Percentiles rank a stretch among this genome's conserved stretches.
phyloP scores from a whole-genome alignment of 345 rosid species.

The Physaria fendleri region DNA sequence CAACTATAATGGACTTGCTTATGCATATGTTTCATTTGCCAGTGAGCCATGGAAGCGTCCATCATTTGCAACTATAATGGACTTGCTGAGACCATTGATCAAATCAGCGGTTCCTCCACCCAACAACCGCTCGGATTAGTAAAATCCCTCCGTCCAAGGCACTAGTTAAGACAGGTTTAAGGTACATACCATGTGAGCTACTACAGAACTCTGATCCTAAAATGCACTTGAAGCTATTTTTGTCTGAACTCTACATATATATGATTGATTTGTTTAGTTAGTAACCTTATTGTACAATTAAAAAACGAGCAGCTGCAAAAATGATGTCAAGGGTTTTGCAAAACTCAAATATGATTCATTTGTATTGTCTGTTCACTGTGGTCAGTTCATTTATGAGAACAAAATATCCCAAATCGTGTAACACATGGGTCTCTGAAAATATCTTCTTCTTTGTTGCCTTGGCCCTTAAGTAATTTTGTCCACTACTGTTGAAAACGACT shows the following conservation, averaged over 20 bases:
- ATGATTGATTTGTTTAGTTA: no score
- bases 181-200: constrained; percentile 36
- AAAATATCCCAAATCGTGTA: not conserved
- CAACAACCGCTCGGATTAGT: constrained; percentile 49
- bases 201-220: no score
- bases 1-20: constrained; percentile 25
- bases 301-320: not conserved
- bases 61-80: constrained; percentile 82
- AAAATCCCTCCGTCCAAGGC: constrained; percentile 26
- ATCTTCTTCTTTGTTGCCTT: constrained; percentile 7
- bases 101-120: constrained; percentile 55
- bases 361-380: no score
- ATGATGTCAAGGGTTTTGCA: not conserved
- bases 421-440: not conserved
- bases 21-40: constrained; percentile 11
- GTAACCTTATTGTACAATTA: constrained; percentile 10
- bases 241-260: no score
- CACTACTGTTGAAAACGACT: not conserved
- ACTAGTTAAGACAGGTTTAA: constrained; percentile 36
- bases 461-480: constrained; percentile 5
- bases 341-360: constrained; percentile 1
- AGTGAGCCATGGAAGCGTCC: constrained; percentile 99
- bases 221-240: not conserved
- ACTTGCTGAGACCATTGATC: constrained; percentile 63
- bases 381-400: no score